These are phyloP conservation scores for Dichotomocladium elegans DNA, from an alignment of 371 early-diverging fungal species.

Conservation along the genomic window DNA sequence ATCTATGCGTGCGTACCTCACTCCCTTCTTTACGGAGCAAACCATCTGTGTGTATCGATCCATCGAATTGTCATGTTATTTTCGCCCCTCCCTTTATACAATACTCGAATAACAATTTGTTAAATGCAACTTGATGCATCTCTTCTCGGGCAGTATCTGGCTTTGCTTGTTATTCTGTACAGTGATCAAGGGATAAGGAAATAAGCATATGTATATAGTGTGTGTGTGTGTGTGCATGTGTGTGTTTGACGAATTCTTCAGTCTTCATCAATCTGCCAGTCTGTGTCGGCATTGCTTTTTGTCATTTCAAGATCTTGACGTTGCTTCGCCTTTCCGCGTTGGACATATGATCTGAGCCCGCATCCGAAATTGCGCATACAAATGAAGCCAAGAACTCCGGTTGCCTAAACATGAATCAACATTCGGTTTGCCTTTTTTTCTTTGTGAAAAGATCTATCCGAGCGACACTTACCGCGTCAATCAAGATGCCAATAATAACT, in stretches of 20 bases:
- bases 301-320: constrained; percentile 33
- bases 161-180: too few relatives aligned
- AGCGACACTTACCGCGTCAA: constrained; percentile 7
- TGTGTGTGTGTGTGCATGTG: neutral
- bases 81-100: too few relatives aligned
- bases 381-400: constrained; percentile 21
- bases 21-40: too few relatives aligned
- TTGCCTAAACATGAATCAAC: constrained; percentile 4
- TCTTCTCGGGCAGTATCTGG: too few relatives aligned
- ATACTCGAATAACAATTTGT: too few relatives aligned
- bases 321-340: constrained; percentile 23
- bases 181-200: neutral
- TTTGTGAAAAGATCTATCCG: neutral
- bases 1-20: too few relatives aligned
- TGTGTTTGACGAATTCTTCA: constrained; percentile 4
- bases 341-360: constrained; percentile 35
- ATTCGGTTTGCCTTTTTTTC: too few relatives aligned
- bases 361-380: constrained; percentile 29
- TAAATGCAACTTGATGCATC: too few relatives aligned
- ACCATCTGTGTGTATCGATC: too few relatives aligned
- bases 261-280: constrained; percentile 44
- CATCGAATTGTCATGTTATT: too few relatives aligned
- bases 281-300: constrained; percentile 21
- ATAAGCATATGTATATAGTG: neutral
- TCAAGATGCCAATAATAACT: constrained; percentile 33